Evolutionary conservation across 805 yeast species (phyloP).

Genomic region (Nakazawaea ernobii): DNA sequence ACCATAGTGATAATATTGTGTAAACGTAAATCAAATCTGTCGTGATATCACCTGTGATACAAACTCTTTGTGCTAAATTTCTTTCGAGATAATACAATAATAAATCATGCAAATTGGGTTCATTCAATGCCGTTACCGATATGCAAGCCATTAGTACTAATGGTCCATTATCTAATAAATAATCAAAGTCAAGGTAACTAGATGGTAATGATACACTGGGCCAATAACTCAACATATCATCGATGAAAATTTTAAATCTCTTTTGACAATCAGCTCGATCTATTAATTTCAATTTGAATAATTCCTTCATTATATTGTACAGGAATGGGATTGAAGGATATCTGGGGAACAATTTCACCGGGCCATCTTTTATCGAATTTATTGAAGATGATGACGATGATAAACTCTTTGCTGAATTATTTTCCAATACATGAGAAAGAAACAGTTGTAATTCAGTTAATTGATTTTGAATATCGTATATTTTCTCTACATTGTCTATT

Average conservation of each 20-base stretch:
- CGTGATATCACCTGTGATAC: slow-evolving; percentile 37
- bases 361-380: slow-evolving; percentile 31
- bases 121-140: slow-evolving; percentile 42
- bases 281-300: slow-evolving; percentile 30
- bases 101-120: slow-evolving; percentile 35
- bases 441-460: slow-evolving; percentile 25
- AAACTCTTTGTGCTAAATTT: slow-evolving; percentile 37
- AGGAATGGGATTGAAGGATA: slow-evolving; percentile 32
- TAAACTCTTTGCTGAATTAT: background rate
- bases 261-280: slow-evolving; percentile 27
- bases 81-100: slow-evolving; percentile 39
- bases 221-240: slow-evolving; percentile 38
- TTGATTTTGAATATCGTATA: slow-evolving; percentile 16
- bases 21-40: slow-evolving; percentile 36
- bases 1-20: slow-evolving; percentile 44
- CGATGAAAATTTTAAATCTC: slow-evolving; percentile 30
- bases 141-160: slow-evolving; percentile 36
- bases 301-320: slow-evolving; percentile 30
- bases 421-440: slow-evolving; percentile 21
- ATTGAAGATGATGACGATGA: slow-evolving; percentile 23
- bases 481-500: slow-evolving; percentile 9
- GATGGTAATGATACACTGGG: slow-evolving; percentile 41
- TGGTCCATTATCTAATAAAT: slow-evolving; percentile 36
- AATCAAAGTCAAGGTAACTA: slow-evolving; percentile 29
- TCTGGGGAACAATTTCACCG: slow-evolving; percentile 23